Percentiles rank a stretch among this genome's conserved stretches.
Evolutionary conservation across 208 protist genomes (phyloP).

Genomic region (Wallacemonas sp.): DNA sequence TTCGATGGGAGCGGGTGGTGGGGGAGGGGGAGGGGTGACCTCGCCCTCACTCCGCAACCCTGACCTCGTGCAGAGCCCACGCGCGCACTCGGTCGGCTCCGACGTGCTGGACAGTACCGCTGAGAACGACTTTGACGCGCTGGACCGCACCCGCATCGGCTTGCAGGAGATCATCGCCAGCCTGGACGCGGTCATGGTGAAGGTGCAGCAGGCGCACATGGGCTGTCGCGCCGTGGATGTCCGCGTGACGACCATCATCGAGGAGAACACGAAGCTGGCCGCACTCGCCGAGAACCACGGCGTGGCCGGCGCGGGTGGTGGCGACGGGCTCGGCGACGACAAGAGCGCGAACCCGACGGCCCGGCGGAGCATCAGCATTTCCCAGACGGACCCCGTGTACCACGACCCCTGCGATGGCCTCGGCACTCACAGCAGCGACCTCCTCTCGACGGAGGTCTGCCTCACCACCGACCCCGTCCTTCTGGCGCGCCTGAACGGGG

Average conservation of each 20-base stretch:
- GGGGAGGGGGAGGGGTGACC: neutral
- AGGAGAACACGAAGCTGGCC: slow-evolving; percentile 21
- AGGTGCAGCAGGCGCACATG: neutral
- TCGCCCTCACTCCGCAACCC: neutral
- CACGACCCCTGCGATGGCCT: neutral
- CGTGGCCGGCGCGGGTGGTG: too few species aligned
- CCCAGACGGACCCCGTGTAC: neutral
- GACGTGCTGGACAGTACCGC: neutral
- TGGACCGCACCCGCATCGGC: neutral
- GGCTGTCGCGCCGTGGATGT: neutral
- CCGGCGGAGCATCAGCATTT: slow-evolving; percentile 9
- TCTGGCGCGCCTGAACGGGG: neutral
- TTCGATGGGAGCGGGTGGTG: neutral
- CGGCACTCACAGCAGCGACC: neutral
- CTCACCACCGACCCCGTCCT: slow-evolving; percentile 21
- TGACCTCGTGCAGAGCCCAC: slow-evolving; percentile 2
- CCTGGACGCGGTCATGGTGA: neutral
- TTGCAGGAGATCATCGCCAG: slow-evolving; percentile 16
- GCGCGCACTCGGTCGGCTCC: neutral
- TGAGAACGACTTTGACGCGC: neutral
- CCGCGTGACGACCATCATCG: slow-evolving; percentile 23
- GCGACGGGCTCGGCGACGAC: too few species aligned
- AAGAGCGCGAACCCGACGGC: slow-evolving; percentile 17
- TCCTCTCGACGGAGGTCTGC: slow-evolving; percentile 26
- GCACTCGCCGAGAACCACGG: slow-evolving; percentile 31